phyloP scores from a whole-genome alignment of 192 early-diverging fungal species.

The Backusella psychrophila region DNA sequence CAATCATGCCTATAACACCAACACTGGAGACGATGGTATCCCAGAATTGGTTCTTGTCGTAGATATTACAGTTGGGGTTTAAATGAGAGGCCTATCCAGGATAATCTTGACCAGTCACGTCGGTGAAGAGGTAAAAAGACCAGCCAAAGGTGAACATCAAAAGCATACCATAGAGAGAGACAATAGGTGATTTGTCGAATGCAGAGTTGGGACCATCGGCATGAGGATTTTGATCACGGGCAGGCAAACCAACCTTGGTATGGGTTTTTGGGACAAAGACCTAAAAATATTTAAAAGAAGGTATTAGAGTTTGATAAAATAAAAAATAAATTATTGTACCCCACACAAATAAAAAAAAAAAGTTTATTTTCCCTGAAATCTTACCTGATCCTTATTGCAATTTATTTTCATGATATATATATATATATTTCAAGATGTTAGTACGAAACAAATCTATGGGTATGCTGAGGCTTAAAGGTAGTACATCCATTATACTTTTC shows the following conservation, averaged over 20 bases:
- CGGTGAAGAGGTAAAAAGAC: too few species aligned
- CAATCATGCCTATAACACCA: too few species aligned
- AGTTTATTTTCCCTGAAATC: neutral
- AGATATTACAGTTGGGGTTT: too few species aligned
- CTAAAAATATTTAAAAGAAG: neutral
- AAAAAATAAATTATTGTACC: neutral
- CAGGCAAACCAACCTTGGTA: slow-evolving; percentile 49
- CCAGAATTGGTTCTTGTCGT: too few species aligned
- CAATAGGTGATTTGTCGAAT: slow-evolving; percentile 74
- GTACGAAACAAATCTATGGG: too few species aligned
- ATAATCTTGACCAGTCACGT: too few species aligned
- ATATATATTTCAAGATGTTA: too few species aligned
- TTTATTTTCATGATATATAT: too few species aligned
- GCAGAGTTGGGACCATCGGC: slow-evolving; percentile 37
- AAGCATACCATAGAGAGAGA: slow-evolving; percentile 59
- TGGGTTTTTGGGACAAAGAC: slow-evolving; percentile 79
- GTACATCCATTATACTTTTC: too few species aligned
- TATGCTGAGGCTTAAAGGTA: too few species aligned
- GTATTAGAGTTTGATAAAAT: neutral
- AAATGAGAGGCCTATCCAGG: too few species aligned
- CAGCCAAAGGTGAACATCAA: slow-evolving; percentile 79
- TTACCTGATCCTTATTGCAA: slow-evolving; percentile 67
- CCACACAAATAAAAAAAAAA: neutral
- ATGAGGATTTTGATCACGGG: slow-evolving; percentile 33
- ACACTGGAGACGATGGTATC: too few species aligned